Evolutionary conservation across 1,284 basidiomycete genomes (phyloP), one percentile per base, ranked within the genome.

Genomic region (Golubevia sp.): DNA sequence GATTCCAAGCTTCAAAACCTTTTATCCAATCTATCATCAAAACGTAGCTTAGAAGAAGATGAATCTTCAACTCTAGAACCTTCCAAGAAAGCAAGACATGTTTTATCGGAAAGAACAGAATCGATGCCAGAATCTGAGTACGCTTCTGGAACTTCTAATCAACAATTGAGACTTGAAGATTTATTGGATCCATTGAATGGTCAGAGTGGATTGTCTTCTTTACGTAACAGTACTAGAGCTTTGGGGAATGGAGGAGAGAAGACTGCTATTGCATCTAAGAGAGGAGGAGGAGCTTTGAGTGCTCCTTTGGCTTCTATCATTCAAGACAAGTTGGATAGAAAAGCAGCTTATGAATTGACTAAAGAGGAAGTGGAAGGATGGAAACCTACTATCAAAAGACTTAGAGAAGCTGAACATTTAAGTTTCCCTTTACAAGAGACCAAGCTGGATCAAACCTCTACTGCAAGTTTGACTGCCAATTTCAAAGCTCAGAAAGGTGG

Each of bases 301-400:
- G 80, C 80, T 0, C 80, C 80, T 6, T 70, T 83, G 51, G 79
- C 79, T 5, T 57, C 64, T 26, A 64, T 77, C 7, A 61, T 75
- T 15, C 76, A 82, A 54, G 80, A 83, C 53, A 67, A 76, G 4
- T 55, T 83, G 23, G 79, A 83, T 57, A 67, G 79, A 1, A 61
- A 71, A 54, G 80, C 76, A n/a, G 80, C 79, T 27, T 82, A 83
- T 63, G 65, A 68, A 18, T 67, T 67, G 26, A 73, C 77, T 1
- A 66, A 70, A n/a, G 71, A 72, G 30, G 76, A 83, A 34, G 79
- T 73, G 3, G 64, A 77, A 60, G 77, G 77, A n/a, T 83, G 80
- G 80, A 68, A 73, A 54, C 72, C 79, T 3, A 82, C 79, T 15
- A 79, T 80, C 65, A 80, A 82, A 59, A 71, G 76, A 8, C 52